Base-by-base conservation (phyloP, 2,329 filamentous ascomycete genomes). In the Grosmannia huntii region DNA sequence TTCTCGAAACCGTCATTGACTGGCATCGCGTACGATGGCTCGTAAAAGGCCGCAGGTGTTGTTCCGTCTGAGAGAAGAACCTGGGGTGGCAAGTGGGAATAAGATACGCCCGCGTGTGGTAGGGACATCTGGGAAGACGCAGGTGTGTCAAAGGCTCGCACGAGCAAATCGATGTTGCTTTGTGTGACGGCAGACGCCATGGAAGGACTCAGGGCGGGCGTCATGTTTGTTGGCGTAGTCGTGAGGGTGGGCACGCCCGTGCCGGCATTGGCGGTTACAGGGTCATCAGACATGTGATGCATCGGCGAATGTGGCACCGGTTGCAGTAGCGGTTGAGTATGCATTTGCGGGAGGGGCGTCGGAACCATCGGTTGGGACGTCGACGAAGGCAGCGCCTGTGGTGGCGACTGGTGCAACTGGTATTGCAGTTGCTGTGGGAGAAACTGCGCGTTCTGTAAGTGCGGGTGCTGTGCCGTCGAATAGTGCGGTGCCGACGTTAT, bases 1-100 rank as follows among this genome's bases (percentile, higher is more conserved):
- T 65, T 68, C 61, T 76, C 73, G 60, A 73, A 79, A 1, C 76
- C 76, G 58, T 78, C 76, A 50, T 71, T 71, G 19, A 54, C 52
- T 4, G 58, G 44, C 4, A 57, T 12, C 27, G 56, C 49, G n/a
- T 44, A 28, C 14, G 55, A 28, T 4, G 50, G 16, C 10, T 55
- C 58, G 46, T 56, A 61, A 11, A 58, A 59, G 0, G 58, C 23
- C 1, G 7, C 23, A 5, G 28, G 9, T 21, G n/a, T 16, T 9
- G 33, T n/a, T 16, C 14, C 27, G 44, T 19, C 23, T 9, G 41
- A 19, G 14, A 56, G 28, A 7, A 56, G 38, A 9, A 12, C 54
- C 19, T 56, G 57, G 4, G 5, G 58, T 16, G 11, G 49, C 36
- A 51, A 25, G 28, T 54, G 53, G 23, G 14, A n/a, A 16, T 56